Evolutionary conservation across 495 filamentous ascomycete genomes (phyloP).

Genomic region (Tuber umbilicatum): DNA sequence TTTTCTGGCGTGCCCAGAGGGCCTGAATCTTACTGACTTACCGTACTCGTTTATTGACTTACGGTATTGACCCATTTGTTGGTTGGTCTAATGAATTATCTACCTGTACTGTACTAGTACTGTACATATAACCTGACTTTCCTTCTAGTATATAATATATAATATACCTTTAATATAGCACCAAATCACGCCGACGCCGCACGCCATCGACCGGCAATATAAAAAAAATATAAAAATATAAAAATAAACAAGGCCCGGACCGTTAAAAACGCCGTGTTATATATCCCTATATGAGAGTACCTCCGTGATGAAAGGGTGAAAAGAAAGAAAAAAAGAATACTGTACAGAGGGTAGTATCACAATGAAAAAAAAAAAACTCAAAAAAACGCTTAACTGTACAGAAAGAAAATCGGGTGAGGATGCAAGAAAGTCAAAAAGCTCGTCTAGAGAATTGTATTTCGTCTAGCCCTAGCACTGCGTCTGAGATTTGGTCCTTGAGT

Average conservation of each 20-base stretch:
- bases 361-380: not conserved
- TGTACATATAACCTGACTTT: not conserved
- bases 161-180: not conserved
- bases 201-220: not conserved
- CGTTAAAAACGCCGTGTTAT: not conserved
- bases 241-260: conserved; percentile 2
- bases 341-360: not conserved
- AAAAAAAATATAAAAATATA: conserved; percentile 2
- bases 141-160: too few species aligned
- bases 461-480: not conserved
- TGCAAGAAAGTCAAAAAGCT: not conserved
- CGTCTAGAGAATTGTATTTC: not conserved
- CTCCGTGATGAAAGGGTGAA: not conserved
- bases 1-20: too few species aligned
- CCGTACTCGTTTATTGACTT: not conserved
- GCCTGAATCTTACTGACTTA: not conserved
- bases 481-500: not conserved
- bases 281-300: conserved; percentile 11
- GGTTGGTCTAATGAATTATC: too few species aligned
- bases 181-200: not conserved
- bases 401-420: not conserved
- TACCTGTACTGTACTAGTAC: not conserved
- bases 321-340: not conserved
- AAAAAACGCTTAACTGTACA: not conserved
- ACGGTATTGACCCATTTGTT: too few species aligned